Evolutionary conservation across 2,329 filamentous ascomycete species (phyloP).

Genomic region (Epichloe brachyelytri): DNA sequence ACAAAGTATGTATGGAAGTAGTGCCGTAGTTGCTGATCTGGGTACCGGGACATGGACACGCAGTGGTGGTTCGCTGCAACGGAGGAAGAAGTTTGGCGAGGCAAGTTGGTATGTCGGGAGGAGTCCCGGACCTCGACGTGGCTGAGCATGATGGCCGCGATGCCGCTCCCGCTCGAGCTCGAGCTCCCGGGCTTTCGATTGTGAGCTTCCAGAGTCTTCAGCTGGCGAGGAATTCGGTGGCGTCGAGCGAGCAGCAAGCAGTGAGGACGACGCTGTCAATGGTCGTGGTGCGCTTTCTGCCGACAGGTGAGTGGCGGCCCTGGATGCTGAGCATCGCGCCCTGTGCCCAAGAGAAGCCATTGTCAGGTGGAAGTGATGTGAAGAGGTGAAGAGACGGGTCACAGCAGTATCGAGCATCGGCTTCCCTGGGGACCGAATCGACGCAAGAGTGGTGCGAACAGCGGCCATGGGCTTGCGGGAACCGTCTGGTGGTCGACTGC

Average conservation of each 20-base stretch:
- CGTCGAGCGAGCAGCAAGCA: background rate
- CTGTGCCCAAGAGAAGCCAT: slow-evolving; percentile 13
- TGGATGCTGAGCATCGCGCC: slow-evolving; percentile 11
- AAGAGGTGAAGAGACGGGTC: slow-evolving; percentile 3
- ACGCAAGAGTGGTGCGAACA: slow-evolving; percentile 2
- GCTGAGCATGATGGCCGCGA: background rate
- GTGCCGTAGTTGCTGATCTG: slow-evolving; percentile 5
- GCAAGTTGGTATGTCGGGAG: background rate
- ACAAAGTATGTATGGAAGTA: slow-evolving; percentile 94
- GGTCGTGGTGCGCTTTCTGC: slow-evolving; percentile 2
- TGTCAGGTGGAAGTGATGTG: slow-evolving; percentile 4
- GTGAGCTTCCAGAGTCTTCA: background rate
- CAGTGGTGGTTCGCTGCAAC: slow-evolving; percentile 1
- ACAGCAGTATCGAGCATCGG: slow-evolving; percentile 4
- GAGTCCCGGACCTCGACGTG: background rate
- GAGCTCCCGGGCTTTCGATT: background rate
- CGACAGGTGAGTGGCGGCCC: slow-evolving; percentile 9
- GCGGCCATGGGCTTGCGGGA: slow-evolving; percentile 6
- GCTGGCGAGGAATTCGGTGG: background rate
- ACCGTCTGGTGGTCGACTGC: background rate
- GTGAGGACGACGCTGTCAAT: slow-evolving; percentile 2
- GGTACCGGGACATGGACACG: background rate
- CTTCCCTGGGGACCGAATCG: slow-evolving; percentile 2
- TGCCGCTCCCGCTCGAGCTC: background rate
- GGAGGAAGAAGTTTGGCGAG: background rate